Conservation (phyloP, 495 filamentous ascomycete species). For the Copromyces sp. region DNA sequence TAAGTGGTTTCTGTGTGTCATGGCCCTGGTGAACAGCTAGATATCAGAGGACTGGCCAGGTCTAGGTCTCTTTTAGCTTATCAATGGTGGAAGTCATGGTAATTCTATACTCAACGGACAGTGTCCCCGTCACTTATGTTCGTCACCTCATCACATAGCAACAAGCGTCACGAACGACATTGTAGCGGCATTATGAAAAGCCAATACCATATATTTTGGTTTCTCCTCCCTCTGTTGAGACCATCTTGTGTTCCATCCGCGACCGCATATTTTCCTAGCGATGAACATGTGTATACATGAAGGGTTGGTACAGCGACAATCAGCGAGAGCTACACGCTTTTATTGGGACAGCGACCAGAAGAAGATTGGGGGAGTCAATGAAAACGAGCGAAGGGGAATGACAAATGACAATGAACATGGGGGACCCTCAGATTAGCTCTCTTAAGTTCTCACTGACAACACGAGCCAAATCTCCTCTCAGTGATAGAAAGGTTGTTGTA, state of each 20-base stretch:
- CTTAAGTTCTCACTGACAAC: conserved; percentile 49
- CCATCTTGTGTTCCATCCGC: not conserved
- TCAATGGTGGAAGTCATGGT: not conserved
- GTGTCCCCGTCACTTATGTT: not conserved
- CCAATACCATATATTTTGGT: no score
- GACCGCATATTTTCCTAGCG: not conserved
- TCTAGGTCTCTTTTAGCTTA: not conserved
- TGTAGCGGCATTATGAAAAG: not conserved
- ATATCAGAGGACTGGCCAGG: not conserved
- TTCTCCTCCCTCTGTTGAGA: not conserved
- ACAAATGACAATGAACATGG: not conserved
- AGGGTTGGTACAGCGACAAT: not conserved
- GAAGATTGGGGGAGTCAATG: not conserved
- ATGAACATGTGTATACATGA: not conserved
- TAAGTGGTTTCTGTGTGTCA: no score
- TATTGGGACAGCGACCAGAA: not conserved
- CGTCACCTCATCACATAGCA: not conserved
- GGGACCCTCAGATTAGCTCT: conserved; percentile 53
- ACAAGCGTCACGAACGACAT: not conserved
- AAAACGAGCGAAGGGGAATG: not conserved
- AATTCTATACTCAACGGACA: not conserved
- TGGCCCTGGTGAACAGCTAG: no score
- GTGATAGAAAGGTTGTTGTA: not conserved
- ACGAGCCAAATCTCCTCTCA: conserved; percentile 12
- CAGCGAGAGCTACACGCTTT: not conserved